phyloP scores from a whole-genome alignment of 306 rosid species.

The Medicago arabica region DNA sequence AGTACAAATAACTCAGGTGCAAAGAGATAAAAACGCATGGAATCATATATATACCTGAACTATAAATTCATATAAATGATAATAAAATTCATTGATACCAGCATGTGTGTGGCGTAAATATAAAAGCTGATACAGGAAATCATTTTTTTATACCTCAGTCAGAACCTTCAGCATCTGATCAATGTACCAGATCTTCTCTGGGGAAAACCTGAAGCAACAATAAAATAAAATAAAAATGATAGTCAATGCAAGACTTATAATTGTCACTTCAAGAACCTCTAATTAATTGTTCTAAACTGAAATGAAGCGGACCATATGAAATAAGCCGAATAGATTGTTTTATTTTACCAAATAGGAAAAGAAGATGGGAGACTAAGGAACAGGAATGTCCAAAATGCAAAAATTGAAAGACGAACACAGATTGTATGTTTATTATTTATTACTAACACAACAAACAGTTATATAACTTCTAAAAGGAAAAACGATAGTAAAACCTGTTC shows the following conservation, averaged over 20 bases:
- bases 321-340: slow-evolving; percentile 22
- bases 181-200: slow-evolving; percentile 96
- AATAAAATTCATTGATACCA: slow-evolving; percentile 2
- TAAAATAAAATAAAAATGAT: slow-evolving; percentile 39
- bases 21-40: slow-evolving; percentile 30
- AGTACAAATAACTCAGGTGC: slow-evolving; percentile 8
- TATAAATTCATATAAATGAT: slow-evolving; percentile 5
- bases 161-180: slow-evolving; percentile 99
- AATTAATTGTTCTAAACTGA: slow-evolving; percentile 23
- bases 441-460: slow-evolving; percentile 19
- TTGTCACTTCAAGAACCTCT: slow-evolving; percentile 30
- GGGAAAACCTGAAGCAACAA: slow-evolving; percentile 83
- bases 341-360: slow-evolving; percentile 31
- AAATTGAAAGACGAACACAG: slow-evolving; percentile 28
- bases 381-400: slow-evolving; percentile 29
- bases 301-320: slow-evolving; percentile 17
- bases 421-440: slow-evolving; percentile 33
- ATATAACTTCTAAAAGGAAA: slow-evolving; percentile 20
- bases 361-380: slow-evolving; percentile 28
- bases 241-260: slow-evolving; percentile 36
- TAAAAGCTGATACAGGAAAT: slow-evolving; percentile 16
- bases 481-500: slow-evolving; percentile 27
- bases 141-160: slow-evolving; percentile 75
- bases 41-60: slow-evolving; percentile 5
- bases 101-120: background rate